Percentiles rank a stretch among this genome's conserved stretches.
These are phyloP conservation scores for Stylosanthes scabra DNA, from an alignment of 331 rosid species.

Conservation along the genomic window DNA sequence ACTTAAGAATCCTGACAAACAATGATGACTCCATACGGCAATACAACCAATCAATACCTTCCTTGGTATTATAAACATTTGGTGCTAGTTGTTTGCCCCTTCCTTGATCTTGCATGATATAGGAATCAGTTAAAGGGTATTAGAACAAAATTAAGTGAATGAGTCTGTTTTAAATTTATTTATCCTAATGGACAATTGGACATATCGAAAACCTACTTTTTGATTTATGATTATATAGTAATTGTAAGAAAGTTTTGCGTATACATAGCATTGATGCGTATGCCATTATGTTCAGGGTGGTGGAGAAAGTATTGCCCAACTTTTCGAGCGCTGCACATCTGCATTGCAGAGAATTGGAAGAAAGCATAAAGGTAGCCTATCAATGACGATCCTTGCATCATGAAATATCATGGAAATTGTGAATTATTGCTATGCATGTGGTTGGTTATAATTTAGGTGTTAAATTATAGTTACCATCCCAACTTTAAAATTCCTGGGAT, in stretches of 20 bases:
- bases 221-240: neutral
- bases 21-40: too few relatives aligned
- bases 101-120: too few relatives aligned
- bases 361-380: constrained; percentile 71
- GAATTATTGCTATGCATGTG: neutral
- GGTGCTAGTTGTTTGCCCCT: too few relatives aligned
- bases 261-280: constrained; percentile 33
- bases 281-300: constrained; percentile 70
- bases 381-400: constrained; percentile 21
- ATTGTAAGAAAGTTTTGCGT: constrained; percentile 1
- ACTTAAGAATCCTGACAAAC: too few relatives aligned
- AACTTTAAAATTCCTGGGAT: too few relatives aligned
- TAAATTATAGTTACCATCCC: neutral
- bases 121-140: too few relatives aligned
- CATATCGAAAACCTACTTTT: too few relatives aligned
- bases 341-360: constrained; percentile 62
- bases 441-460: neutral
- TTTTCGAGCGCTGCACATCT: constrained; percentile 76
- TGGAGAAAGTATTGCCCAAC: constrained; percentile 87
- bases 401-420: constrained; percentile 25
- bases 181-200: too few relatives aligned
- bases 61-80: too few relatives aligned
- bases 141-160: too few relatives aligned
- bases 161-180: too few relatives aligned
- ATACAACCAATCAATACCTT: too few relatives aligned